Percentiles rank a stretch among this genome's conserved stretches.
Evolutionary conservation across 257 asterid genomes (phyloP).

Genomic region (Nicotiana tabacum): DNA sequence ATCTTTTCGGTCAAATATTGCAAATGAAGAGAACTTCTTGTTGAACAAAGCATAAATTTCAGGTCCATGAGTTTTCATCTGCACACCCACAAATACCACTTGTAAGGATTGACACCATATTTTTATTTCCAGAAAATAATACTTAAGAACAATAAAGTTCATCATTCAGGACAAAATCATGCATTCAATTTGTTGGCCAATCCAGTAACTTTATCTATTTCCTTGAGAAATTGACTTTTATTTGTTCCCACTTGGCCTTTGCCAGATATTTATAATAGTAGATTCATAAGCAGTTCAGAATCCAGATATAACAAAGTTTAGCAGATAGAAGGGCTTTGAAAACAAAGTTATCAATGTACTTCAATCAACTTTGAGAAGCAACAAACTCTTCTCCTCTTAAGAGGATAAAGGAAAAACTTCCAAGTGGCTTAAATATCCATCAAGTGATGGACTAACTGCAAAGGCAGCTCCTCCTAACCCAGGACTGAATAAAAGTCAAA

Average conservation of each 20-base stretch:
- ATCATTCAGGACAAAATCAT: neutral
- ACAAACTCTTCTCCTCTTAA: neutral
- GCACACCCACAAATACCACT: conserved; percentile 7
- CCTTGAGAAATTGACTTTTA: neutral
- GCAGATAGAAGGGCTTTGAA: neutral
- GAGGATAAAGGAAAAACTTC: neutral
- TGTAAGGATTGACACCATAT: neutral
- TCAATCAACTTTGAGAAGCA: neutral
- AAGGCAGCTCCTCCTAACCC: neutral
- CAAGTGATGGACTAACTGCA: neutral
- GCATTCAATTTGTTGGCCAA: neutral
- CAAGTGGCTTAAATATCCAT: neutral
- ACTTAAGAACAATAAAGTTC: neutral
- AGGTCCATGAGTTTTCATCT: conserved; percentile 51
- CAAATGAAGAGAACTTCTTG: conserved; percentile 71
- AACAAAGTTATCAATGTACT: neutral
- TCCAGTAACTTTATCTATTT: neutral
- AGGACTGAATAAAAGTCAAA: neutral
- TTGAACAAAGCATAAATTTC: conserved; percentile 54
- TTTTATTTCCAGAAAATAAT: neutral
- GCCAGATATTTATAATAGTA: neutral
- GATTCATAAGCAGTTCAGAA: neutral
- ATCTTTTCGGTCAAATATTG: conserved; percentile 51
- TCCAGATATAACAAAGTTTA: neutral
- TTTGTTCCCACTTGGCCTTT: neutral